Evolutionary conservation across 2,329 filamentous ascomycete species (phyloP), one percentile per base, ranked within the genome.

Genomic region (Trichophyton mentagrophytes): DNA sequence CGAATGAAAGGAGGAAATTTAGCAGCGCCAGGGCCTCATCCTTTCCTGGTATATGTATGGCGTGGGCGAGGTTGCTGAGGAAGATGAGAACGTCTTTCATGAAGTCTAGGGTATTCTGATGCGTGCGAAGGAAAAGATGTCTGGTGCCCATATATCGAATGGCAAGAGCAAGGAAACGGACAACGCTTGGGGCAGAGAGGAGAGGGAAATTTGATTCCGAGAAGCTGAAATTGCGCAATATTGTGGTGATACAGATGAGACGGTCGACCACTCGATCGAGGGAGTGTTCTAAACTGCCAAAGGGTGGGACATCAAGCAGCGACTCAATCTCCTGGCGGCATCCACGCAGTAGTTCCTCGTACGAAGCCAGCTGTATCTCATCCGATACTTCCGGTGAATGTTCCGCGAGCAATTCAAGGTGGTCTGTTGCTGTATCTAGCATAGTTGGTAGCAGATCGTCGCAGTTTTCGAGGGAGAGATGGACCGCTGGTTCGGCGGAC

Each of bases 61-160:
- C 82, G 55, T 88, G 84, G 6, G 90, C 85, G 56, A 95, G 84
- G 72, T 99, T 97, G 61, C 92, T 96, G 60, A 99, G 79, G 66
- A 95, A 85, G 15, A 90, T 86, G 61, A 97, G 84, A 33, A 90
- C 79, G 72, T 99, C 93, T 75, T 99, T 99, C 89, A 96, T 95
- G 68, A 97, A 92, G 73, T 99, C 93, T 65, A 96, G 78, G 0
- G 88, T 93, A 73, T 96, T 96, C 69, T 82, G 80, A 65, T 93
- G 82, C 2, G 85, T 89, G 44, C 90, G 85, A 47, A 97, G 77
- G 33, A 97, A 81, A 80, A 92, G 89, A 66, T 90, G 90, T 13
- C 90, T 86, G 3, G 91, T 96, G 33, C 92, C 93, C 13, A 97
- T 80, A 66, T 93, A 89, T 62, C 90, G 82, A 64, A 97, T 90